Evolutionary conservation across 2,329 filamentous ascomycete genomes (phyloP).

Genomic region (Oidium heveae): DNA sequence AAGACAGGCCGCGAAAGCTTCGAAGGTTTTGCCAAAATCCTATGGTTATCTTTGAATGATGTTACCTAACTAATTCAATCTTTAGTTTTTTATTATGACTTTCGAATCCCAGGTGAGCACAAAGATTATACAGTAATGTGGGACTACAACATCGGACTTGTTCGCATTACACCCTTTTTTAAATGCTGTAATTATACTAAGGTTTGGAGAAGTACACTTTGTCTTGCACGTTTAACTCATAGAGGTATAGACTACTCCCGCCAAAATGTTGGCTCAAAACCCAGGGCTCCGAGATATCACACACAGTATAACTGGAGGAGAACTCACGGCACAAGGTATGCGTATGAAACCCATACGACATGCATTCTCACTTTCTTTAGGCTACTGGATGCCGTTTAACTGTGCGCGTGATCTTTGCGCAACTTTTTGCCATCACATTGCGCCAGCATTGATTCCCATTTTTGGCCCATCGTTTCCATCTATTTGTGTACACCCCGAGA

Average conservation of each 20-base stretch:
- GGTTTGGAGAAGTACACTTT: constrained; percentile 22
- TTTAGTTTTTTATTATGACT: constrained; percentile 63
- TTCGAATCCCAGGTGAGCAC: constrained; percentile 41
- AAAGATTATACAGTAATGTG: constrained; percentile 62
- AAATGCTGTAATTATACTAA: constrained; percentile 75
- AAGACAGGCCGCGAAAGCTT: constrained; percentile 77
- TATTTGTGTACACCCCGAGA: constrained; percentile 39
- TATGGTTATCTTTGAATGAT: constrained; percentile 1
- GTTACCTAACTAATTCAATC: constrained; percentile 6
- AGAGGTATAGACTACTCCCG: constrained; percentile 49
- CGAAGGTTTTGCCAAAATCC: constrained; percentile 36
- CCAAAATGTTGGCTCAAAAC: constrained; percentile 57
- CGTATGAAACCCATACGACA: background rate
- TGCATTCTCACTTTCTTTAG: constrained; percentile 19
- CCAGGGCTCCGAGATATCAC: constrained; percentile 69
- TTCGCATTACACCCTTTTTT: constrained; percentile 86
- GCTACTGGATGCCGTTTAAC: constrained; percentile 87
- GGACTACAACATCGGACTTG: constrained; percentile 89
- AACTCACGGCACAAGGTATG: constrained; percentile 67
- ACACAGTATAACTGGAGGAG: constrained; percentile 83
- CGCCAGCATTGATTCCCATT: constrained; percentile 65
- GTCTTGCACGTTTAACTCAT: constrained; percentile 1
- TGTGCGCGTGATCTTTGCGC: constrained; percentile 71
- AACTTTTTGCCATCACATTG: constrained; percentile 71
- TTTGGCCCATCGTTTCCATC: constrained; percentile 65